Evolutionary conservation across 164 flowering plant genomes (phyloP).

Genomic region (Annona cherimola): DNA sequence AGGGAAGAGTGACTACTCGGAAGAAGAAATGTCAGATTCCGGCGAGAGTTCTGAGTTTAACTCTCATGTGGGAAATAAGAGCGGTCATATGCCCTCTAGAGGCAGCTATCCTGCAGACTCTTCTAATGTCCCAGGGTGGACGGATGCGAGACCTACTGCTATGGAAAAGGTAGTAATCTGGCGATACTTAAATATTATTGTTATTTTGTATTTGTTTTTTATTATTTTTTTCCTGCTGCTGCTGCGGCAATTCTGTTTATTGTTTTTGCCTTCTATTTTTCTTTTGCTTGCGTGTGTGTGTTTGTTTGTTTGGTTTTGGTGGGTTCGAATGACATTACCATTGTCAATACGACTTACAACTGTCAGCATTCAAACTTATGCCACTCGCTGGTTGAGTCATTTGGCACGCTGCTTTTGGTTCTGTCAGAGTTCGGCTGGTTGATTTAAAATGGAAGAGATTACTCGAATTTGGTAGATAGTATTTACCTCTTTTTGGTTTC

Average conservation of each 20-base stretch:
- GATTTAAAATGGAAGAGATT: no score
- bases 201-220: not conserved
- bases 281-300: no score
- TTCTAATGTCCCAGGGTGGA: conserved; percentile 44
- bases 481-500: not conserved
- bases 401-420: no score
- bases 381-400: no score
- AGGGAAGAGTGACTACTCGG: conserved; percentile 36
- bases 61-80: conserved; percentile 36
- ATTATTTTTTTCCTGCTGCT: no score
- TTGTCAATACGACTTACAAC: no score
- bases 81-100: conserved; percentile 21
- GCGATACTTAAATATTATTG: not conserved
- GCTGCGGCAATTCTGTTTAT: not conserved
- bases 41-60: conserved; percentile 70
- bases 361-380: no score
- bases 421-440: no score
- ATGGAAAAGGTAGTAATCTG: conserved; percentile 29
- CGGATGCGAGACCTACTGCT: conserved; percentile 24
- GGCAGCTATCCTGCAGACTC: conserved; percentile 36
- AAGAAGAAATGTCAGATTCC: conserved; percentile 70
- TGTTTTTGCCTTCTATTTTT: no score
- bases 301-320: not conserved
- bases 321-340: not conserved
- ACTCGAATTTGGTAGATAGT: not conserved